Base-by-base conservation (phyloP, 345 rosid genomes). In the Hibiscus trionum region DNA sequence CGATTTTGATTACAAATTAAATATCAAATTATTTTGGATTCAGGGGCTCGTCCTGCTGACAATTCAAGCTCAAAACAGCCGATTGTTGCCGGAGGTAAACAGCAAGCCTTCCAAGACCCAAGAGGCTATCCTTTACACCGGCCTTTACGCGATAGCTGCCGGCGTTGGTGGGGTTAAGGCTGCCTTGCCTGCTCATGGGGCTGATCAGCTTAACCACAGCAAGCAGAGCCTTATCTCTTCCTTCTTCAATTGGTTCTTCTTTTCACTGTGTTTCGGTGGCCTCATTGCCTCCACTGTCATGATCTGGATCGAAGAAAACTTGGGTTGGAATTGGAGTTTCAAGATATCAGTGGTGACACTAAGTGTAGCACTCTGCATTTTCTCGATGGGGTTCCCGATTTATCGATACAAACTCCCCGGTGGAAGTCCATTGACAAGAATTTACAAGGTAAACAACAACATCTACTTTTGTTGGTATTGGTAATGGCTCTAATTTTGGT, bases 151-250 rank as follows among this genome's bases (percentile, higher is more conserved):
- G 1, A 74, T 86, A 67, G 96, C 91, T 33, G 64, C 35, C 0
- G 91, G 92, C 8, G 83, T 80, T 37, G 91, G 89, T 44, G 96
- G 96, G 26, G 70, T 86, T 57, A 88, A 88, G 76, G 93, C 87
- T 0, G 24, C 87, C 0, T 69, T 88, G 77, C 90, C 89, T 12
- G 84, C 88, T 8, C 95, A 86, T 0, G 92, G 95, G 0, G 92
- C 87, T 4, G 96, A 88, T 79, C 93, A 88, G 72, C 69, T 85
- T 21, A 87, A 83, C 66, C 80, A 71, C 47, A 44, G 46, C 50
- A 79, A 82, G 10, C 82, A 62, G 70, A 29, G 75, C 15, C 72
- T 74, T 1, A 50, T 88, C 70, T 85, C 91, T 4, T 55, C 82
- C 12, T 90, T 80, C 76, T 88, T 88, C 86, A 86, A 78, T 68